Percentiles rank a stretch among this genome's conserved stretches.
Conservation (phyloP, 177 flowering plant species). For the Vitis hybrid region DNA sequence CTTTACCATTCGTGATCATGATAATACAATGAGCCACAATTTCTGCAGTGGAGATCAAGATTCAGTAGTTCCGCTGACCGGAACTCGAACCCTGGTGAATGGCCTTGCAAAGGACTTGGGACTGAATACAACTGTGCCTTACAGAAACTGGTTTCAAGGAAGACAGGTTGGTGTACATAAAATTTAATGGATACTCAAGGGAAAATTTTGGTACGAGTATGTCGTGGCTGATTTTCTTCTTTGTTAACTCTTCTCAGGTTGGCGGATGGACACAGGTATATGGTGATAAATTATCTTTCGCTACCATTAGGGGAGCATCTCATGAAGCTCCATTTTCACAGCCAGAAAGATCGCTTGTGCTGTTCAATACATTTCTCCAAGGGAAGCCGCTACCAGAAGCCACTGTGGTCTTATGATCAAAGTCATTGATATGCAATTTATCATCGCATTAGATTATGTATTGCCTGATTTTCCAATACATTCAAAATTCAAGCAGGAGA, state of each 20-base stretch:
- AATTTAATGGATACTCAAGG: background rate
- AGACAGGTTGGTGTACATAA: slow-evolving; percentile 20
- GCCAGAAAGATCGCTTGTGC: slow-evolving; percentile 22
- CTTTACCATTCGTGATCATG: too few species aligned
- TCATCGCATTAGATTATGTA: background rate
- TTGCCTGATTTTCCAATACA: background rate
- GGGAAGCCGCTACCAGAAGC: slow-evolving; percentile 16
- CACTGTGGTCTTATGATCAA: background rate
- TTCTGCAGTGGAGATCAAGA: slow-evolving; percentile 48
- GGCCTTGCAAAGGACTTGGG: slow-evolving; percentile 28
- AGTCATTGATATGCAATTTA: background rate
- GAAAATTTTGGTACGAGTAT: too few species aligned
- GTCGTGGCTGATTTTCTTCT: background rate
- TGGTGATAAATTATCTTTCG: slow-evolving; percentile 10
- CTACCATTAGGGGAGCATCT: slow-evolving; percentile 16
- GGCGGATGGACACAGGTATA: slow-evolving; percentile 20
- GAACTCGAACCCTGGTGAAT: slow-evolving; percentile 30
- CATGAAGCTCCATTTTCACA: slow-evolving; percentile 20
- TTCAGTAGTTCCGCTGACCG: slow-evolving; percentile 41
- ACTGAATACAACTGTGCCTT: slow-evolving; percentile 32
- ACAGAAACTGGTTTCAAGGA: slow-evolving; percentile 35
- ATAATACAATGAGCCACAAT: background rate
- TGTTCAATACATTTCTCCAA: slow-evolving; percentile 14
- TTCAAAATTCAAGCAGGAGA: background rate
- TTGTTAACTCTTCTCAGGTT: background rate